These are phyloP conservation scores for Blastocystis sp. DNA, from an alignment of 352 stramenopile species.

Conservation along the genomic window DNA sequence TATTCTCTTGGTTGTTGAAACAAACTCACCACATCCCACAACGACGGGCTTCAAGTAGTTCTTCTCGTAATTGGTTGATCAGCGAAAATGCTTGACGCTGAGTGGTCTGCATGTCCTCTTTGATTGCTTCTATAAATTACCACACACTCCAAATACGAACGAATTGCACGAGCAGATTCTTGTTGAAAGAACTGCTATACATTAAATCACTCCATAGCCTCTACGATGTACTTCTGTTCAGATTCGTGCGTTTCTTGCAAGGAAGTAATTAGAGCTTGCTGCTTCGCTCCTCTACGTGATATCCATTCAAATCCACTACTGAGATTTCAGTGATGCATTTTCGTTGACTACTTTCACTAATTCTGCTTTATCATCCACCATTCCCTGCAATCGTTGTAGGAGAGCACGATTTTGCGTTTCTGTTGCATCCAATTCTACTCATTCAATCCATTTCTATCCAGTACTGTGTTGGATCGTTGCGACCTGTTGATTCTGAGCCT, in stretches of 20 bases:
- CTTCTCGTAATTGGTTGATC: background rate
- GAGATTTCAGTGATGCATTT: background rate
- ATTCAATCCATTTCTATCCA: background rate
- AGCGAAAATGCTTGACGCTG: background rate
- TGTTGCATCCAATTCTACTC: background rate
- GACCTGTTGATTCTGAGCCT: background rate
- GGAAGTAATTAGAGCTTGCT: background rate
- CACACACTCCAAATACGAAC: background rate
- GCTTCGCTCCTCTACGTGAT: background rate
- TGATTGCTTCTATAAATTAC: slow-evolving; percentile 5
- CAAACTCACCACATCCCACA: background rate
- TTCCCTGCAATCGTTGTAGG: background rate
- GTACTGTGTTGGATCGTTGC: background rate
- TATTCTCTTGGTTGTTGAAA: slow-evolving; percentile 29
- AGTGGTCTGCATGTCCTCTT: slow-evolving; percentile 19
- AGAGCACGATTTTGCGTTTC: background rate
- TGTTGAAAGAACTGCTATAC: slow-evolving; percentile 42
- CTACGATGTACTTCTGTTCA: slow-evolving; percentile 38
- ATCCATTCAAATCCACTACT: background rate
- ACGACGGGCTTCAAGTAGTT: background rate
- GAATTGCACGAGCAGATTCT: background rate
- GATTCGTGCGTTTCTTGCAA: slow-evolving; percentile 3
- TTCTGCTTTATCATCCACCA: background rate
- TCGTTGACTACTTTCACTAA: background rate
- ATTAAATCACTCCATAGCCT: background rate